Evolutionary conservation across 306 rosid genomes (phyloP).

Genomic region (Amphicarpaea edgeworthii): DNA sequence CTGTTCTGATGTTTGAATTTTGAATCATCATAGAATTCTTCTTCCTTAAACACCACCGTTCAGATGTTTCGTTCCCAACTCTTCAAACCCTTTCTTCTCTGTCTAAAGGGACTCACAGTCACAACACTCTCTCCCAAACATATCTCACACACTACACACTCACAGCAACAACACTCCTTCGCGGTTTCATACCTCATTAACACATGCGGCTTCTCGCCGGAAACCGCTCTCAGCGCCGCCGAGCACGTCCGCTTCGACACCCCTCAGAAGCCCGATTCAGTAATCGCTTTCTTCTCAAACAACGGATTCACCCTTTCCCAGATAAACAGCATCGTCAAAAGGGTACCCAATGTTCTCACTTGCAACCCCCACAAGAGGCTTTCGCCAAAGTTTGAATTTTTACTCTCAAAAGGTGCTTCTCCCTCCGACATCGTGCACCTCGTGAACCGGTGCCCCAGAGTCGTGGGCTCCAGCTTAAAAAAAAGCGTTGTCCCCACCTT

Average conservation of each 20-base stretch:
- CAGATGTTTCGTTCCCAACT: neutral
- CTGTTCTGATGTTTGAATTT: neutral
- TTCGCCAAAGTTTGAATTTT: slow-evolving; percentile 45
- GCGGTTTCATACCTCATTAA: slow-evolving; percentile 53
- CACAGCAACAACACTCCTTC: slow-evolving; percentile 33
- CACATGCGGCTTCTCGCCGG: slow-evolving; percentile 42
- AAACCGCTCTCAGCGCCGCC: slow-evolving; percentile 47
- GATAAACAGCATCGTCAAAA: neutral
- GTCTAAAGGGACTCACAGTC: neutral
- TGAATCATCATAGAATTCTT: too few species aligned
- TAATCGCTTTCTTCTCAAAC: slow-evolving; percentile 24
- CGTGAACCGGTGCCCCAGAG: neutral
- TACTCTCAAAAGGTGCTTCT: slow-evolving; percentile 41
- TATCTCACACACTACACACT: neutral
- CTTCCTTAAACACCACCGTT: neutral
- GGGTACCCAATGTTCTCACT: neutral
- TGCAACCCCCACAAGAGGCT: slow-evolving; percentile 10
- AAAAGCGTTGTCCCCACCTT: slow-evolving; percentile 25
- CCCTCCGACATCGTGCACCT: slow-evolving; percentile 23
- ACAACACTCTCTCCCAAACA: neutral
- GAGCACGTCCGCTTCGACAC: slow-evolving; percentile 34
- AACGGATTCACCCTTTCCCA: slow-evolving; percentile 12
- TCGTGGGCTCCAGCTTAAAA: neutral
- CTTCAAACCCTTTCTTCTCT: neutral
- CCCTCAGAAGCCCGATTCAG: slow-evolving; percentile 48